Evolutionary conservation across 306 rosid species (phyloP), one percentile per base, ranked within the genome.

Genomic region (Vachellia pachyceras): DNA sequence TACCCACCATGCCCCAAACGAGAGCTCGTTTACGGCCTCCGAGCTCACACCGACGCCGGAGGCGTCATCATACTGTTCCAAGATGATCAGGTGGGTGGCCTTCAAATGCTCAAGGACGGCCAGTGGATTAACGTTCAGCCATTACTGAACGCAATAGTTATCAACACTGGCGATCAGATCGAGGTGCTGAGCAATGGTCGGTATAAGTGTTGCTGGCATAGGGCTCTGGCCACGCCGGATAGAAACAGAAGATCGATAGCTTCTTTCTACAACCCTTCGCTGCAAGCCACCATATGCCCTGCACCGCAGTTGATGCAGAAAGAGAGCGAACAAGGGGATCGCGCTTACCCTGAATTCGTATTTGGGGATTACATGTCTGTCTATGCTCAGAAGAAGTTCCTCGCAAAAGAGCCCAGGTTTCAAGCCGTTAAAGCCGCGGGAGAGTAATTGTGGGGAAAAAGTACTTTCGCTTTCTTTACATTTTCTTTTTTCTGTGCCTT

Each of bases 11-110:
- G 98, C 75, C 97, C 97, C 14, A 35, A 86, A 20, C 98, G 98
- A 8, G 97, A 90, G 89, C 83, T 88, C 6, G 96, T 90, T 69
- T 89, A 92, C 6, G 99, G 99, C 13, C 93, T 95, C 25, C 87
- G 98, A 72, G 98, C 97, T 17, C 99, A 95, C 90, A 95, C 99
- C 0, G 99, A 95, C 58, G 99, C 98, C 0, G 99, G 99, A 17
- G 98, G 99, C 17, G 96, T 95, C 45, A 89, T 95, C 83, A 83
- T 95, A 23, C 96, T 95, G 10, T 91, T 88, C 92, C 99, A 95
- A 85, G 99, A 95, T 63, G 99, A 95, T 42, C 37, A 84, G 69
- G 98, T 90, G 14, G 94, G 97, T 14, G 99, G 99, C 71, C 99
- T 95, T 23, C 98, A 95, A 65, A 92, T 95, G 88, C 93, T 91